Percentiles rank a stretch among this genome's conserved stretches.
Evolutionary conservation across 2,329 filamentous ascomycete genomes (phyloP).

Genomic region (Clarireedia sp.): DNA sequence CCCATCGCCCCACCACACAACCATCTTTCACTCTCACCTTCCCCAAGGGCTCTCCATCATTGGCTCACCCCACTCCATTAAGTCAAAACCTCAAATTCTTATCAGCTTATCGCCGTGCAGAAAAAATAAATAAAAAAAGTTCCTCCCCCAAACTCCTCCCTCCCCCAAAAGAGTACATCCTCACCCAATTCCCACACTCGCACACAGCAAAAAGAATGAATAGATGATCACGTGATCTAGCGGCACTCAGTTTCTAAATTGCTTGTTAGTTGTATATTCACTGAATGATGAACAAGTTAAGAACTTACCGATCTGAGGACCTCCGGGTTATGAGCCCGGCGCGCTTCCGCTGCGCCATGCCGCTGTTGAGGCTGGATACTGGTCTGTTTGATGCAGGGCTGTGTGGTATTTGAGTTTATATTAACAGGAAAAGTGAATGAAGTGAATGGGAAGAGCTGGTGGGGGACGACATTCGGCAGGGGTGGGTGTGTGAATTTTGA

Average conservation of each 20-base stretch:
- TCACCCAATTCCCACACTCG: too few species aligned
- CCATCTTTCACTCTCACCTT: too few species aligned
- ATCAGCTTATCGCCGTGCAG: too few species aligned
- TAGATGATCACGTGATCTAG: conserved; percentile 13
- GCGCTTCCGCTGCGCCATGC: conserved; percentile 27
- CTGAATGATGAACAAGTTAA: too few species aligned
- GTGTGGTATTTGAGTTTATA: not conserved
- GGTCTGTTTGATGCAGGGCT: not conserved
- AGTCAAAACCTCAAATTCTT: too few species aligned
- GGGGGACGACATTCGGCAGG: too few species aligned
- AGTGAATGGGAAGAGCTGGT: too few species aligned
- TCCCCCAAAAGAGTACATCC: not conserved
- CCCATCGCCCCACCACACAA: not conserved
- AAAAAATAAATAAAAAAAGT: not conserved
- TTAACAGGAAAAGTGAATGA: too few species aligned
- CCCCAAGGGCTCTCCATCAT: not conserved
- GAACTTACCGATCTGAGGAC: conserved; percentile 25
- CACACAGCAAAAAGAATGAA: not conserved
- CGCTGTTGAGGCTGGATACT: too few species aligned
- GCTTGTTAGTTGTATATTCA: too few species aligned
- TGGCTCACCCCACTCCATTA: not conserved
- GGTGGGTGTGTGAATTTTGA: too few species aligned
- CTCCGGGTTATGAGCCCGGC: conserved; percentile 33
- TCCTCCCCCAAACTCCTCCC: not conserved
- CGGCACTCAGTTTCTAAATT: conserved; percentile 27